A percentile compares a stretch with the other conserved stretches of the same genome.
phyloP scores from a whole-genome alignment of 2,329 filamentous ascomycete genomes.

The Alternaria ethzedia region DNA sequence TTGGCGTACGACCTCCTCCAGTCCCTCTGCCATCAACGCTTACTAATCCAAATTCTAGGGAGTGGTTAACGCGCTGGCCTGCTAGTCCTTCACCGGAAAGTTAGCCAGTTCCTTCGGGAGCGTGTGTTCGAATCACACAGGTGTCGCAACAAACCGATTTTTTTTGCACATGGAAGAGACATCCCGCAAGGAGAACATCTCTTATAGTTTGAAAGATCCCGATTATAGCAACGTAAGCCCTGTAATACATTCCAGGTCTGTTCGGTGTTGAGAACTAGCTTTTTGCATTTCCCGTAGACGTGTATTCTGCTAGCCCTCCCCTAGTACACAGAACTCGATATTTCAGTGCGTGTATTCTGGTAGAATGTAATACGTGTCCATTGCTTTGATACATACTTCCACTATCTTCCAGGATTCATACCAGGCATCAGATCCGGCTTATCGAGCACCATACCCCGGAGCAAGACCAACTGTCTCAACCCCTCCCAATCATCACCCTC shows the following conservation, averaged over 20 bases:
- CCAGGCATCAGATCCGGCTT: conserved; percentile 89
- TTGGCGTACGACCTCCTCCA: conserved; percentile 3
- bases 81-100: conserved; percentile 24
- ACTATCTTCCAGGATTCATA: conserved; percentile 64
- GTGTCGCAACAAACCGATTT: conserved; percentile 23
- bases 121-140: conserved; percentile 39
- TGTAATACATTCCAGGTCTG: too few relatives aligned
- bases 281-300: too few relatives aligned
- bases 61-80: conserved; percentile 38
- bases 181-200: not conserved
- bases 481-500: conserved; percentile 89
- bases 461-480: conserved; percentile 80
- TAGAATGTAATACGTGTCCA: not conserved
- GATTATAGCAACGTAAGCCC: too few relatives aligned
- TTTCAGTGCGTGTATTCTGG: not conserved
- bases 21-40: not conserved
- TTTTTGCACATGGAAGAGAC: not conserved
- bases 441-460: conserved; percentile 89
- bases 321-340: not conserved
- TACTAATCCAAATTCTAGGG: conserved; percentile 2
- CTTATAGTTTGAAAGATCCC: not conserved
- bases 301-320: too few relatives aligned
- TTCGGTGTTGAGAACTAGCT: too few relatives aligned
- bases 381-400: not conserved
- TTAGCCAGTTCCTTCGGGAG: conserved; percentile 38